phyloP scores from a whole-genome alignment of 768 basidiomycete genomes.

The Leccinum subgranulosum region DNA sequence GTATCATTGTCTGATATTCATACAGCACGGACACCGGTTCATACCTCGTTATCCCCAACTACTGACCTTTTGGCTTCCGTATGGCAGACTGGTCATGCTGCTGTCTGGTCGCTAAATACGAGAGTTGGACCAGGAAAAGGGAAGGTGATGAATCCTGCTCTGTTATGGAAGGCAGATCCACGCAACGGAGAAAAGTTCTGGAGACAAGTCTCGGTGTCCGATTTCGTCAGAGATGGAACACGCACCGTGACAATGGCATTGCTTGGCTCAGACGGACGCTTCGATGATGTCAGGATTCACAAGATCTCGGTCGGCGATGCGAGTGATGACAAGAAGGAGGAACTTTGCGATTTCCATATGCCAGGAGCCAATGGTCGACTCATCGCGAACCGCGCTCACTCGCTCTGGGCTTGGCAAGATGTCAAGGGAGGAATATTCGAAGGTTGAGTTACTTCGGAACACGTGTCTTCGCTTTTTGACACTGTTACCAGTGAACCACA shows the following conservation, averaged over 20 bases:
- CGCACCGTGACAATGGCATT: slow-evolving; percentile 27
- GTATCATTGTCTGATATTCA: slow-evolving; percentile 10
- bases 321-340: slow-evolving; percentile 1
- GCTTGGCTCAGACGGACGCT: slow-evolving; percentile 38
- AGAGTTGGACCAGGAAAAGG: slow-evolving; percentile 54
- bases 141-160: slow-evolving; percentile 57
- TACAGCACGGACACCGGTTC: slow-evolving; percentile 46
- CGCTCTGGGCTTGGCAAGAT: slow-evolving; percentile 40
- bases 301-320: slow-evolving; percentile 12
- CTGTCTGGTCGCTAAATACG: slow-evolving; percentile 69
- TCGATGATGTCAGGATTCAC: slow-evolving; percentile 34
- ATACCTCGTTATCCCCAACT: slow-evolving; percentile 58
- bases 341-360: slow-evolving; percentile 20
- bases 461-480: slow-evolving; percentile 8
- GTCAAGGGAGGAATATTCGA: slow-evolving; percentile 45
- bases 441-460: slow-evolving; percentile 31
- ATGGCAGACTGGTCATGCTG: slow-evolving; percentile 65
- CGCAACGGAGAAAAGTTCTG: slow-evolving; percentile 13
- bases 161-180: slow-evolving; percentile 33
- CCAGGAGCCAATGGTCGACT: slow-evolving; percentile 48
- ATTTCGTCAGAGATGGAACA: not conserved
- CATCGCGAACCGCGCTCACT: slow-evolving; percentile 21
- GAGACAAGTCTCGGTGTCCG: slow-evolving; percentile 30
- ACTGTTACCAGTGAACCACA: slow-evolving; percentile 10
- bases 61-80: slow-evolving; percentile 62